Base-by-base conservation (phyloP, 2,329 filamentous ascomycete species). In the Fonsecaea pugnacius region DNA sequence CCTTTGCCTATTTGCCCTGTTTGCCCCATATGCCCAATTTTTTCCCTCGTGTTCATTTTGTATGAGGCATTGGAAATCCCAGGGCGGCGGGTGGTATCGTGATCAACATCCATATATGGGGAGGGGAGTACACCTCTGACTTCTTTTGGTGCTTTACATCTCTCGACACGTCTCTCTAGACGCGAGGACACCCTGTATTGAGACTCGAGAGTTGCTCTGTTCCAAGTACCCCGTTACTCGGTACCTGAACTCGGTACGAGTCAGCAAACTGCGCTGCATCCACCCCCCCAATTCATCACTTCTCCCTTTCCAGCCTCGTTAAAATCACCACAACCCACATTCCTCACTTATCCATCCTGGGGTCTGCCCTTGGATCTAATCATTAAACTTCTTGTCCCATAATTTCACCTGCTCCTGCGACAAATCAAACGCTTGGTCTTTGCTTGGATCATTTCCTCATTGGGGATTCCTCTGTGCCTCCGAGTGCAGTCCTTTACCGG, bases 301-400 rank as follows among this genome's bases (percentile, higher is more conserved):
- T 48, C 43, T 48, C 43, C 43, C 43, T 48, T 48, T 48, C 43
- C 43, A 48, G 43, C 43, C 43, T 48, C 43, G 43, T 48, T 48
- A 48, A 48, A 48, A 27, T 48, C 43, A 48, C 43, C 18, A 48
- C 18, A 48, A 48, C 12, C 43, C 43, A 48, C 43, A 24, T 27
- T 48, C 43, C 43, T 48, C 18, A 48, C 43, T 10, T 30, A 30
- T 9, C 43, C 24, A 48, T 48, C 43, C 43, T 48, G 43, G 43
- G 43, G 43, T 48, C 43, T 48, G 43, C 43, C 8, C 43, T 24
- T 48, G 10, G 21, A 48, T 48, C 43, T 48, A 48, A 27, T 24
- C 43, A 48, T 24, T 48, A 48, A 7, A 18, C 43, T 48, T 48
- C 43, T 48, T 10, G 43, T 48, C 43, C 43, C 43, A 48, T 48